A percentile compares a stretch with the other conserved stretches of the same genome.
These are phyloP conservation scores for Mortierella claussenii DNA, from an alignment of 192 early-diverging fungal species.

Conservation along the genomic window DNA sequence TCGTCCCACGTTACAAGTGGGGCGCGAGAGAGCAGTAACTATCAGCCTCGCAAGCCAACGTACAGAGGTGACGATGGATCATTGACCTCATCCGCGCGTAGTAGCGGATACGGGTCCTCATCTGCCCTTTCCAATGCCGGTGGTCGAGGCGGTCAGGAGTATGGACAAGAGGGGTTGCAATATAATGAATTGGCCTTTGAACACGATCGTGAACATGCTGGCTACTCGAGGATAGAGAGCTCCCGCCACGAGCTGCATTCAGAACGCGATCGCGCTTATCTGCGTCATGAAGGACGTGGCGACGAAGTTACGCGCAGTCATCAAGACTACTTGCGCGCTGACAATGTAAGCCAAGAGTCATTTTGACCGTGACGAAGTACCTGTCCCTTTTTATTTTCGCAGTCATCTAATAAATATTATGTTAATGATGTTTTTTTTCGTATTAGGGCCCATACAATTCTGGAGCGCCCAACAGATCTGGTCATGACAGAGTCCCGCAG, in stretches of 20 bases:
- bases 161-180: constrained; percentile 12
- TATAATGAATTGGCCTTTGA: neutral
- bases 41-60: constrained; percentile 20
- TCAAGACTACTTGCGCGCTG: constrained; percentile 15
- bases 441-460: constrained; percentile 7
- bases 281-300: constrained; percentile 12
- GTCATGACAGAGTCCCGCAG: constrained; percentile 11
- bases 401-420: neutral
- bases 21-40: constrained; percentile 30
- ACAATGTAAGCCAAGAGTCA: constrained; percentile 21
- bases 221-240: constrained; percentile 1
- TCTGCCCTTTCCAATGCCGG: neutral
- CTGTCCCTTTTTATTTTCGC: neutral
- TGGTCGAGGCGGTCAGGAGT: constrained; percentile 6
- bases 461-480: neutral
- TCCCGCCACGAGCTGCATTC: constrained; percentile 5
- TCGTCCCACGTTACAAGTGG: constrained; percentile 22
- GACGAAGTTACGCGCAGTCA: constrained; percentile 17
- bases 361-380: neutral
- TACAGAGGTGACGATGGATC: constrained; percentile 21
- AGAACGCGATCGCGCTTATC: constrained; percentile 16
- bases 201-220: constrained; percentile 14
- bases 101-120: constrained; percentile 2
- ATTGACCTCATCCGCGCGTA: constrained; percentile 1
- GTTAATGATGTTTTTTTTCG: too few relatives aligned